Conservation (phyloP, 75 land plant genomes). For the Pinus taeda region DNA sequence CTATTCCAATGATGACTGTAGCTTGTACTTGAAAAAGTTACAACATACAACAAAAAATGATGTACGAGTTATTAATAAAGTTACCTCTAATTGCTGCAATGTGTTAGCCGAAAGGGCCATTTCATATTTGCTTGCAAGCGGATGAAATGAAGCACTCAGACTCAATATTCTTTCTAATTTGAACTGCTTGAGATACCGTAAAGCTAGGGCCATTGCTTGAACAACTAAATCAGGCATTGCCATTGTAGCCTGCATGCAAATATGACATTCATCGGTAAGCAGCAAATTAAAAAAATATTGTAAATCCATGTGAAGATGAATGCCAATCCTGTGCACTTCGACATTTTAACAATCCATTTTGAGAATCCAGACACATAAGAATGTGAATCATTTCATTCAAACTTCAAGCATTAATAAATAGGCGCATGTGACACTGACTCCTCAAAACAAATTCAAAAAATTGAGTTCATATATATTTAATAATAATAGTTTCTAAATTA, state of each 20-base stretch:
- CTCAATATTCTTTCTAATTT: slow-evolving; percentile 74
- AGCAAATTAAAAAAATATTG: not conserved
- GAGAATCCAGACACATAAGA: not conserved
- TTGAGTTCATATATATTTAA: not conserved
- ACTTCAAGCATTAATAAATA: not conserved
- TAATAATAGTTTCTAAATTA: slow-evolving; percentile 1
- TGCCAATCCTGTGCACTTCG: not conserved
- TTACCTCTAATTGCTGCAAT: slow-evolving; percentile 91
- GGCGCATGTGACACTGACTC: not conserved
- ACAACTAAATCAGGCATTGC: slow-evolving; percentile 81
- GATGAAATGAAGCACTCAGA: slow-evolving; percentile 74
- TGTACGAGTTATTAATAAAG: not conserved
- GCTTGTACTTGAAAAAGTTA: not conserved
- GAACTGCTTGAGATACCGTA: slow-evolving; percentile 83
- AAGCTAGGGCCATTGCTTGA: slow-evolving; percentile 81
- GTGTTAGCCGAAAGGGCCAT: slow-evolving; percentile 89
- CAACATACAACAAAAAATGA: not conserved
- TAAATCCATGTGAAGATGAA: not conserved
- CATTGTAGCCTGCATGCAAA: slow-evolving; percentile 60
- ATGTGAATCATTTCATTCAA: slow-evolving; percentile 6
- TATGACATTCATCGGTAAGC: not conserved
- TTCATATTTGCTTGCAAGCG: slow-evolving; percentile 66
- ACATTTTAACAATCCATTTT: not conserved
- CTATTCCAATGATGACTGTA: not conserved
- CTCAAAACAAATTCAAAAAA: not conserved